Evolutionary conservation across 2,329 filamentous ascomycete species (phyloP).

Genomic region (Colletotrichum sojae): DNA sequence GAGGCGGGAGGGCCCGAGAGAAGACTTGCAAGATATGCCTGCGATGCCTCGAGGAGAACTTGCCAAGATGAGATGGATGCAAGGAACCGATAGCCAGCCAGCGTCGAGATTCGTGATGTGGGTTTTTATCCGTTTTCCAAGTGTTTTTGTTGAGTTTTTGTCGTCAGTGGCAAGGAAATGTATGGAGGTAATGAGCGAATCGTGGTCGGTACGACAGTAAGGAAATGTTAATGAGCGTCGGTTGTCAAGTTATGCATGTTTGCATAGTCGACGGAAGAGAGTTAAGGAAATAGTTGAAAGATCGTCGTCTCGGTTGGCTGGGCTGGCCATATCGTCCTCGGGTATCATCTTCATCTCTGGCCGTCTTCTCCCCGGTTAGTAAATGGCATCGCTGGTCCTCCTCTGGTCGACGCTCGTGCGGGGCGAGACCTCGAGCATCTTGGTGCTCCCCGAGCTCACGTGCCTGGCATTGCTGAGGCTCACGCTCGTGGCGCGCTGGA

Average conservation of each 20-base stretch:
- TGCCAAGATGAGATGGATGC: conserved; percentile 7
- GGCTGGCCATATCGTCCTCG: conserved; percentile 30
- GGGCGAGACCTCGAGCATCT: conserved; percentile 77
- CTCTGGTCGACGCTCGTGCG: conserved; percentile 64
- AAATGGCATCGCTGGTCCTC: conserved; percentile 25
- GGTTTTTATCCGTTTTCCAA: conserved; percentile 32
- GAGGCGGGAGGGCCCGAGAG: not conserved
- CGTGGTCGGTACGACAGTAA: conserved; percentile 44
- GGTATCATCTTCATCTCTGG: conserved; percentile 9
- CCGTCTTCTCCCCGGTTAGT: conserved; percentile 18
- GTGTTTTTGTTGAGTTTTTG: conserved; percentile 37
- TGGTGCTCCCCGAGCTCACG: conserved; percentile 84
- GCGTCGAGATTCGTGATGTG: conserved; percentile 14
- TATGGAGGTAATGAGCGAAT: conserved; percentile 51
- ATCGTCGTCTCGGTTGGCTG: conserved; percentile 32
- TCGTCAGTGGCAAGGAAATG: conserved; percentile 49
- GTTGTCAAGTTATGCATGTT: not conserved
- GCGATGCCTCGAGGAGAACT: conserved; percentile 1
- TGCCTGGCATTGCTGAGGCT: conserved; percentile 77
- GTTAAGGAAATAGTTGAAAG: conserved; percentile 34
- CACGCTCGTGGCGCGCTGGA: conserved; percentile 79
- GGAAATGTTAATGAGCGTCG: conserved; percentile 25
- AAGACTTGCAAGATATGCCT: not conserved
- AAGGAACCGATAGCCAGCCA: conserved; percentile 26
- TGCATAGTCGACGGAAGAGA: conserved; percentile 3